Conservation (phyloP, 805 yeast species). For the Starmera dryadoides region DNA sequence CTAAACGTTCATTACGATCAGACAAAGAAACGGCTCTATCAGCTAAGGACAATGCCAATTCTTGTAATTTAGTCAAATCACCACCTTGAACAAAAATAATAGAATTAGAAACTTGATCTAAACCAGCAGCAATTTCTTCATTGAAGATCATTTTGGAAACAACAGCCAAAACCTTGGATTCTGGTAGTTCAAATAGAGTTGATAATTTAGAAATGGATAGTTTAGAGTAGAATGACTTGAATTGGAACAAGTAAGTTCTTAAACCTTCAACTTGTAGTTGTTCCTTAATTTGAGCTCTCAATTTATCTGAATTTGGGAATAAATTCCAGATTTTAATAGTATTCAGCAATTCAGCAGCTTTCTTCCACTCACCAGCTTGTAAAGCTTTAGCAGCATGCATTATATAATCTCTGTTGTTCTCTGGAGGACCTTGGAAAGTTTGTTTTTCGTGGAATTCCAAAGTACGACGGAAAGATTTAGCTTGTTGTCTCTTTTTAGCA, state of each 20-base stretch:
- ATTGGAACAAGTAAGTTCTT: conserved; percentile 86
- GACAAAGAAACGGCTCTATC: conserved; percentile 73
- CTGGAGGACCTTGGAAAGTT: conserved; percentile 96
- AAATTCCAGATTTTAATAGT: conserved; percentile 83
- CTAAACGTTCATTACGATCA: conserved; percentile 80
- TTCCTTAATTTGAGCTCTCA: conserved; percentile 64
- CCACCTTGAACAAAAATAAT: conserved; percentile 69
- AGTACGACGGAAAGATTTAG: conserved; percentile 85
- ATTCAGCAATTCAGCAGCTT: conserved; percentile 62
- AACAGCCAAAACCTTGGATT: conserved; percentile 49
- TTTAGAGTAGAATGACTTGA: conserved; percentile 67
- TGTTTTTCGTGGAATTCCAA: conserved; percentile 92
- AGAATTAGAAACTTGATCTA: conserved; percentile 58
- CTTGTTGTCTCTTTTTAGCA: conserved; percentile 54
- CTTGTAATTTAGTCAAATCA: conserved; percentile 80
- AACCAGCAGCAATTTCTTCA: conserved; percentile 70
- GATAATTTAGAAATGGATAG: conserved; percentile 64
- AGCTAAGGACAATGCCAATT: conserved; percentile 75
- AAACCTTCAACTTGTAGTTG: conserved; percentile 87
- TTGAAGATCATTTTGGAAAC: conserved; percentile 69
- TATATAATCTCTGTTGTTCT: conserved; percentile 87
- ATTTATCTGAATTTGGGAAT: conserved; percentile 58
- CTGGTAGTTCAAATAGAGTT: conserved; percentile 55
- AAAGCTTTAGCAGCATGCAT: conserved; percentile 88
- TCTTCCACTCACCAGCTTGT: conserved; percentile 85